A percentile compares a stretch with the other conserved stretches of the same genome.
These are phyloP conservation scores for Suillus plorans DNA, from an alignment of 768 basidiomycete species.

Conservation along the genomic window DNA sequence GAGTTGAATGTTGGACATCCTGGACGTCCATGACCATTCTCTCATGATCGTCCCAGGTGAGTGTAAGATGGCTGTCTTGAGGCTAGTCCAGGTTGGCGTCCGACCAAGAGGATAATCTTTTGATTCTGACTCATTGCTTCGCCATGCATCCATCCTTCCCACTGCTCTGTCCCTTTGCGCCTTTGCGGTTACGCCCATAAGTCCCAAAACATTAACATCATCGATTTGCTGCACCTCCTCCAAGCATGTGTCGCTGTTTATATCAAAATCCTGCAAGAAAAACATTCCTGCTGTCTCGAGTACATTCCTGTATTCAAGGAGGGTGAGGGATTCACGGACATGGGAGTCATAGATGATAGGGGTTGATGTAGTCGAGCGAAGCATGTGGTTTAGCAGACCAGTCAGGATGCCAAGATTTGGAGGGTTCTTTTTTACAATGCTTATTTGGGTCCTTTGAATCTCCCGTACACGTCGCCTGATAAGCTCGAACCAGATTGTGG, in stretches of 20 bases:
- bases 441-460: slow-evolving; percentile 8
- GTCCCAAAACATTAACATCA: background rate
- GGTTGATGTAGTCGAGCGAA: slow-evolving; percentile 6
- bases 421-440: background rate
- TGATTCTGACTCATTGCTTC: background rate
- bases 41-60: slow-evolving; percentile 9
- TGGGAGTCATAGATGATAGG: slow-evolving; percentile 13
- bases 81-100: slow-evolving; percentile 6
- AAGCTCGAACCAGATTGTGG: slow-evolving; percentile 11
- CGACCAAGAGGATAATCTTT: background rate
- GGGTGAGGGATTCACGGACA: slow-evolving; percentile 11
- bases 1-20: no score
- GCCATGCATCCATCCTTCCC: background rate
- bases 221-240: slow-evolving; percentile 1
- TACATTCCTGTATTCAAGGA: slow-evolving; percentile 7
- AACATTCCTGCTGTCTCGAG: slow-evolving; percentile 8
- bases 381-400: slow-evolving; percentile 9
- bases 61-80: background rate
- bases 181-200: background rate
- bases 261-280: slow-evolving; percentile 8
- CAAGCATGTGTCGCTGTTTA: background rate
- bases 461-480: background rate
- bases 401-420: slow-evolving; percentile 12
- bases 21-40: no score
- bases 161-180: background rate